These are phyloP conservation scores for Erythrophleum fordii DNA, from an alignment of 306 rosid genomes.

Conservation along the genomic window DNA sequence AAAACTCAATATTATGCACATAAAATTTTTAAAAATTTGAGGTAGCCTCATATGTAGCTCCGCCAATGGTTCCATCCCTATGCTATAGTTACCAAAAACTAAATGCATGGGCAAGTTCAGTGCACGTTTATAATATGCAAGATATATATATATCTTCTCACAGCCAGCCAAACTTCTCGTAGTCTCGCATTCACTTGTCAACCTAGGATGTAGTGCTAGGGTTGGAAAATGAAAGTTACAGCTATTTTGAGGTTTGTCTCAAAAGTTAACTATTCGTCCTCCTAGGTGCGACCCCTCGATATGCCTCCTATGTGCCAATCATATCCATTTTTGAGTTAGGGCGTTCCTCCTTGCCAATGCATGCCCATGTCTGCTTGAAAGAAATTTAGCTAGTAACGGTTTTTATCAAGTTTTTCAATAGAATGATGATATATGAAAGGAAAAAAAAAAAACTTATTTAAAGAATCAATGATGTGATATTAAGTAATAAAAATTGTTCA, in stretches of 20 bases:
- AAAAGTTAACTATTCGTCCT: conserved; percentile 27
- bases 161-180: conserved; percentile 23
- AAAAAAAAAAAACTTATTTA: too few species aligned
- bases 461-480: too few species aligned
- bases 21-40: too few species aligned
- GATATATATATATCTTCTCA: not conserved
- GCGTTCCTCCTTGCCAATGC: conserved; percentile 31
- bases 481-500: too few species aligned
- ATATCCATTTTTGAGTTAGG: conserved; percentile 34
- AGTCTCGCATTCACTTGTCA: conserved; percentile 24
- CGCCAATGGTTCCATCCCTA: too few species aligned
- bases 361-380: conserved; percentile 38
- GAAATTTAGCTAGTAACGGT: too few species aligned
- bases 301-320: not conserved
- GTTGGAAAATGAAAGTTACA: conserved; percentile 30
- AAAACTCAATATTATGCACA: too few species aligned
- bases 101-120: conserved; percentile 48
- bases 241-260: conserved; percentile 23
- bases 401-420: too few species aligned
- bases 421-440: too few species aligned
- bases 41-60: too few species aligned
- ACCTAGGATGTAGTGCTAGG: not conserved
- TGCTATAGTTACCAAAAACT: conserved; percentile 33
- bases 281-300: conserved; percentile 30
- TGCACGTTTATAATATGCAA: conserved; percentile 51